These are phyloP conservation scores for Fusarium subglutinans DNA, from an alignment of 2,329 filamentous ascomycete species.

Conservation along the genomic window DNA sequence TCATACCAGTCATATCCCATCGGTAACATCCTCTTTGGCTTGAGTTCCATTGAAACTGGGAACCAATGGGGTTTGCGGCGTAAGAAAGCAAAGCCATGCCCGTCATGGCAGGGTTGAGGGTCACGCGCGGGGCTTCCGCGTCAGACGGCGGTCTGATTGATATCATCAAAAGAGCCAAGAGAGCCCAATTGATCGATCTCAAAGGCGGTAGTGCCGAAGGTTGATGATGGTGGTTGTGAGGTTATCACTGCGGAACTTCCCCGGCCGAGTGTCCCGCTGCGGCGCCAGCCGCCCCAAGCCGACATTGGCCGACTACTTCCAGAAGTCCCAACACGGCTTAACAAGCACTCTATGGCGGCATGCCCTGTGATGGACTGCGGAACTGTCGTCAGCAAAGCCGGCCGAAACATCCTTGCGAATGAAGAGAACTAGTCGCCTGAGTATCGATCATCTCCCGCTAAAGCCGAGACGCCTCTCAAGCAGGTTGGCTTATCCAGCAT, in stretches of 20 bases:
- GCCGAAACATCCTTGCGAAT: slow-evolving; percentile 21
- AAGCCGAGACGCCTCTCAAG: slow-evolving; percentile 28
- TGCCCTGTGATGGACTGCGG: slow-evolving; percentile 27
- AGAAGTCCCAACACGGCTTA: slow-evolving; percentile 24
- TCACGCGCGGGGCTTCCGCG: slow-evolving; percentile 40
- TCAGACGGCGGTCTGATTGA: slow-evolving; percentile 39
- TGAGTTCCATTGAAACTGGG: slow-evolving; percentile 14
- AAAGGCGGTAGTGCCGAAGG: slow-evolving; percentile 38
- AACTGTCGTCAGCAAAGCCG: slow-evolving; percentile 29
- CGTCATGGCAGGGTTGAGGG: slow-evolving; percentile 31
- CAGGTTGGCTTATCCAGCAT: slow-evolving; percentile 22
- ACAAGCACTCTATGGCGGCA: slow-evolving; percentile 11
- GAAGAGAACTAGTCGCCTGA: slow-evolving; percentile 10
- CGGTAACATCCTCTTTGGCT: slow-evolving; percentile 25
- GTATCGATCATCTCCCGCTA: slow-evolving; percentile 17
- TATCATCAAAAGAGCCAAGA: slow-evolving; percentile 38
- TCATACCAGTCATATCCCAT: slow-evolving; percentile 11
- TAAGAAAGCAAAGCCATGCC: slow-evolving; percentile 34
- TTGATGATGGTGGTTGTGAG: slow-evolving; percentile 32
- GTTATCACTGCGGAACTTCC: slow-evolving; percentile 42
- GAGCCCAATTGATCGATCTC: slow-evolving; percentile 26
- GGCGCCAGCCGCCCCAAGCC: slow-evolving; percentile 53
- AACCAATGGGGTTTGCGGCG: slow-evolving; percentile 34
- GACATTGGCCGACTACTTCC: slow-evolving; percentile 48
- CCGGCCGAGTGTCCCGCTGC: slow-evolving; percentile 42